Evolutionary conservation across 352 stramenopile species (phyloP).

Genomic region (Phytopythium vexans): DNA sequence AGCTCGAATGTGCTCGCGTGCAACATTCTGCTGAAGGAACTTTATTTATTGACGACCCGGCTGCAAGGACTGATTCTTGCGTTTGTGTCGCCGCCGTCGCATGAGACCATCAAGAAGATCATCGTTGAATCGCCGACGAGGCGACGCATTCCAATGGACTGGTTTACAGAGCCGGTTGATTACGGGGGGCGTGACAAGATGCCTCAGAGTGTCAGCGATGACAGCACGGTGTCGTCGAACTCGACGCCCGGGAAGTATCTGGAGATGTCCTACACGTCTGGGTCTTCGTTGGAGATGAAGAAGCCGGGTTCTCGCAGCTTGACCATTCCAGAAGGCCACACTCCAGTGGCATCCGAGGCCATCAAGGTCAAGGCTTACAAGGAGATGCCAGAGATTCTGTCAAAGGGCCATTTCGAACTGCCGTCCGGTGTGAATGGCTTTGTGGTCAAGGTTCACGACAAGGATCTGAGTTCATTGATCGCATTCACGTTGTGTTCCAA

Average conservation of each 20-base stretch:
- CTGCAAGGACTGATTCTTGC: slow-evolving; percentile 58
- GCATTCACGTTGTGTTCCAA: slow-evolving; percentile 75
- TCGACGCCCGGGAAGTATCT: slow-evolving; percentile 26
- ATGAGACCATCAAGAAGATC: slow-evolving; percentile 80
- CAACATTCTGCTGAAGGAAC: slow-evolving; percentile 56
- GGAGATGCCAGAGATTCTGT: slow-evolving; percentile 37
- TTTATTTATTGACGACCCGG: slow-evolving; percentile 53
- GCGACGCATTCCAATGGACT: slow-evolving; percentile 72
- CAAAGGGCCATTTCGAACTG: slow-evolving; percentile 72
- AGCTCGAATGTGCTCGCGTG: slow-evolving; percentile 57
- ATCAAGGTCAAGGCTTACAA: slow-evolving; percentile 55
- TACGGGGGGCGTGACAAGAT: slow-evolving; percentile 1
- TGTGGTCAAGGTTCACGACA: slow-evolving; percentile 77
- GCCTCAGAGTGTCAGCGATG: slow-evolving; percentile 27
- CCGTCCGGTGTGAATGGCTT: slow-evolving; percentile 69
- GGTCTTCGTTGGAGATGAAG: slow-evolving; percentile 45
- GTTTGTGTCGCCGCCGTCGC: slow-evolving; percentile 51
- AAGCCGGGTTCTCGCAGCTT: slow-evolving; percentile 22
- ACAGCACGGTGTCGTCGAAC: slow-evolving; percentile 33
- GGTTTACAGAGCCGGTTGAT: slow-evolving; percentile 51
- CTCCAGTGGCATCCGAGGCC: slow-evolving; percentile 26
- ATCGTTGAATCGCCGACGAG: slow-evolving; percentile 60
- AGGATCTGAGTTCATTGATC: slow-evolving; percentile 80
- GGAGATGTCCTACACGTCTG: slow-evolving; percentile 38
- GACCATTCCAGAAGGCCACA: slow-evolving; percentile 30